These are phyloP conservation scores for Amphirosellinia nigrospora DNA, from an alignment of 495 filamentous ascomycete genomes.

Conservation along the genomic window DNA sequence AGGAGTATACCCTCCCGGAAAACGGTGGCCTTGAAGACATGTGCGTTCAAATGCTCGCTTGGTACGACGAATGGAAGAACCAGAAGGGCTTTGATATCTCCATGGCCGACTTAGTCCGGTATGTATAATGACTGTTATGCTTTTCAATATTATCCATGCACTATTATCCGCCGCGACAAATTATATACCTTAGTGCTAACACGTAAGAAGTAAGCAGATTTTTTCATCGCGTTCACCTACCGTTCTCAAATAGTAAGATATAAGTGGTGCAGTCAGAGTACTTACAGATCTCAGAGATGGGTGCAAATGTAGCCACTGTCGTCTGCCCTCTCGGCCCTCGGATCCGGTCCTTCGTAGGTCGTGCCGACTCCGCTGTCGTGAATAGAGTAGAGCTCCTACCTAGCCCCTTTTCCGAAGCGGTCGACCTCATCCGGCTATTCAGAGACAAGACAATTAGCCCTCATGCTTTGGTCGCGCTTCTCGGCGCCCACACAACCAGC, in stretches of 20 bases:
- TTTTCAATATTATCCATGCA: background rate
- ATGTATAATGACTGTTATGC: background rate
- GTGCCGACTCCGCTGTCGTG: slow-evolving; percentile 41
- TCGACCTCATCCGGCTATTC: slow-evolving; percentile 48
- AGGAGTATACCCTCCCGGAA: slow-evolving; percentile 32
- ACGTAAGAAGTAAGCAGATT: slow-evolving; percentile 7
- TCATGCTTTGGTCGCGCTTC: slow-evolving; percentile 47
- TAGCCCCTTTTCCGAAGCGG: slow-evolving; percentile 35
- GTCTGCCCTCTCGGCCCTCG: slow-evolving; percentile 44
- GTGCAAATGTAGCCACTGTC: slow-evolving; percentile 39
- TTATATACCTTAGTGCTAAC: background rate
- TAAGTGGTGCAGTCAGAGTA: background rate
- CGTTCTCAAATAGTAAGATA: background rate
- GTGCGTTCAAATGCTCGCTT: slow-evolving; percentile 25
- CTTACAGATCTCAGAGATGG: slow-evolving; percentile 31
- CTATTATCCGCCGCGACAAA: background rate
- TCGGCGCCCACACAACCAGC: slow-evolving; percentile 51
- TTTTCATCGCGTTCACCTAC: background rate
- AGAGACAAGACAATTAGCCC: slow-evolving; percentile 49
- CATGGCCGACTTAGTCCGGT: slow-evolving; percentile 43
- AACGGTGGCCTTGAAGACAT: slow-evolving; percentile 40
- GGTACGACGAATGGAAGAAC: slow-evolving; percentile 32
- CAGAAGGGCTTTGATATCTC: slow-evolving; percentile 29
- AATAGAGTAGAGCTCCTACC: slow-evolving; percentile 45
- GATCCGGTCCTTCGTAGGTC: slow-evolving; percentile 46